Evolutionary conservation across 495 filamentous ascomycete species (phyloP), one percentile per base, ranked within the genome.

Genomic region (Chaetomium cochliodes): DNA sequence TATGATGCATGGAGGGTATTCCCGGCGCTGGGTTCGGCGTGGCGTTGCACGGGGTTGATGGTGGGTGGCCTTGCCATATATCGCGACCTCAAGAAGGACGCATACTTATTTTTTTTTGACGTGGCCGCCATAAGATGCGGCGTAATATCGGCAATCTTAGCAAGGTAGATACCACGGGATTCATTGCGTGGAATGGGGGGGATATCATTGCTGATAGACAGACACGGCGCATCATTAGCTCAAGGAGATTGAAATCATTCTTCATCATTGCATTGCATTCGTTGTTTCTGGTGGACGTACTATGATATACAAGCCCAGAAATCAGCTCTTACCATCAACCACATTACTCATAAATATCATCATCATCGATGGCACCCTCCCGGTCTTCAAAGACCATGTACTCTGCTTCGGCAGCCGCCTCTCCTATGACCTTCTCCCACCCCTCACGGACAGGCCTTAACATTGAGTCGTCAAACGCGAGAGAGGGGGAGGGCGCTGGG

Each of bases 361-460:
- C 81, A 60, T 82, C 84, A 49, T 80, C 77, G 64, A 69, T 73
- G 8, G 75, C 70, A 20, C 76, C 80, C 62, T 85, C 78, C 28
- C 86, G 77, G 25, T 86, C 82, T 18, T 80, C 73, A 60, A 89
- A 88, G 28, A 76, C 76, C 88, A 94, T 90, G 69, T 92, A 94
- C 26, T 74, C 71, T 26, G 68, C 63, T 25, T 74, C 75, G 20
- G 79, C 78, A 4, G 78, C 78, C 49, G 78, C 76, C 8, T 82
- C 80, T 20, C 83, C 85, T 64, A 87, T 77, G 9, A 92, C 78
- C 26, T 74, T 70, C 63, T 81, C 78, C 90, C 90, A 96, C 16
- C 83, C 84, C 37, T 81, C 75, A 61, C 82, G 80, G 22, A 92
- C 87, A 26, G 81, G 69, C 16, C 85, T 82, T 28, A 93, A 72